Base-by-base conservation (phyloP, 768 basidiomycete species). In the Hortiboletus campestris region DNA sequence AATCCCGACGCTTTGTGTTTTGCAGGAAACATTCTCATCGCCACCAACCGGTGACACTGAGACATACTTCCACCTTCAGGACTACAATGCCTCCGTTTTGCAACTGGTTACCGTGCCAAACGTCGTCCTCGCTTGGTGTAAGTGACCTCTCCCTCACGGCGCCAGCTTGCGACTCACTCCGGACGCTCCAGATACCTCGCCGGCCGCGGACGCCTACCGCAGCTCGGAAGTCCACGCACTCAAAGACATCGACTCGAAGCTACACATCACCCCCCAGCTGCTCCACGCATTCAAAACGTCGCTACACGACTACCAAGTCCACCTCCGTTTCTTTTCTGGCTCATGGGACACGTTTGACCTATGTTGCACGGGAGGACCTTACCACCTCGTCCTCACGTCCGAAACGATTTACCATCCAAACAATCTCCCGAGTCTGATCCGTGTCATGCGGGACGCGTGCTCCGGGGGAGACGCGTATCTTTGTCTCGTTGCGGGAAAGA, bases 341-440 rank as follows among this genome's bases (percentile, higher is more conserved):
- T 81, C 89, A 16, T 99, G 96, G 96, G 72, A 76, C 17, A 67
- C 74, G 11, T 85, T 86, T 56, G 72, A 80, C 53, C 57, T 76
- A 2, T 25, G 49, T 14, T 56, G 38, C 10, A 43, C 72, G 1
- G 71, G 70, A 14, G 74, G 75, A 9, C 66, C 61, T 3, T 93
- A 89, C 71, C 81, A 94, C 63, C 59, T 94, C 41, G 75, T 97
- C 2, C 73, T 98, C 47, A 93, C 94, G 0, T 91, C 91, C 25
- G 96, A 99, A 73, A 98, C 96, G 39, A 92, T 98, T 20, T 98
- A 99, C 66, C 78, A 84, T 28, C 73, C 77, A 12, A 80, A 84
- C 1, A 86, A 82, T 57, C 77, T 96, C 2, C 73, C 74, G 0
- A 73, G 84, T 28, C 75, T 99, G 40, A 70, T 90, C 20, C 62